Conservation (phyloP, 495 filamentous ascomycete species). For the Corynascus novoguineensis region DNA sequence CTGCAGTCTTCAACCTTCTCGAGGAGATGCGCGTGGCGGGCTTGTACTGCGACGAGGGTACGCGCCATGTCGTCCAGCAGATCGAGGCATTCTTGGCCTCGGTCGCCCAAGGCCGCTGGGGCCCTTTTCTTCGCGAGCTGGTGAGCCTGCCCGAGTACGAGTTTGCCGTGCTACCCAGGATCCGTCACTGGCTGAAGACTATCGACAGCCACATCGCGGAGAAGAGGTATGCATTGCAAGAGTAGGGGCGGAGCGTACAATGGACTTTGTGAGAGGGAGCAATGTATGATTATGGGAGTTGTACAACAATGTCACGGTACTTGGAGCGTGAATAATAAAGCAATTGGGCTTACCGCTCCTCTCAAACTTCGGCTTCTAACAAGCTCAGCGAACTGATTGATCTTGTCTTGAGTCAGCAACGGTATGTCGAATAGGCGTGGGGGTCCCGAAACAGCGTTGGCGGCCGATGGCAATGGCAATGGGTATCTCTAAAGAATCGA, state of each 20-base stretch:
- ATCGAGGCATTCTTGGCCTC: slow-evolving; percentile 19
- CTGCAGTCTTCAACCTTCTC: slow-evolving; percentile 56
- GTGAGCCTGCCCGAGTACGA: slow-evolving; percentile 39
- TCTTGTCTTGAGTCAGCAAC: not conserved
- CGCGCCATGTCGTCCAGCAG: slow-evolving; percentile 44
- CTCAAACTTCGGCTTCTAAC: not conserved
- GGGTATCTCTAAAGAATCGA: not conserved
- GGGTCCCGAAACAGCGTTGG: not conserved
- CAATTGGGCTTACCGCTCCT: not conserved
- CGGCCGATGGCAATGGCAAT: not conserved
- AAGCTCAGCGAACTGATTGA: too few relatives aligned
- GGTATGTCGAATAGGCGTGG: not conserved
- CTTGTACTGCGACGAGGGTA: slow-evolving; percentile 55
- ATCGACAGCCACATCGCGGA: slow-evolving; percentile 21
- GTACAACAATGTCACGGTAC: slow-evolving; percentile 9
- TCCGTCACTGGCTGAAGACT: slow-evolving; percentile 22
- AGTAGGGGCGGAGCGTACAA: not conserved
- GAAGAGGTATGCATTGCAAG: slow-evolving; percentile 12
- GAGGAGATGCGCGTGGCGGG: slow-evolving; percentile 73
- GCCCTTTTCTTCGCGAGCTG: slow-evolving; percentile 33
- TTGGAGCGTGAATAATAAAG: not conserved
- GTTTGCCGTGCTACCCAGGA: slow-evolving; percentile 13
- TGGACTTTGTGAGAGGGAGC: not conserved
- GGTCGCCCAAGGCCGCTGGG: slow-evolving; percentile 11
- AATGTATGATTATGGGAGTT: not conserved